Evolutionary conservation across 768 basidiomycete genomes (phyloP), one percentile per base, ranked within the genome.

Genomic region (Pulveroboletus frians): DNA sequence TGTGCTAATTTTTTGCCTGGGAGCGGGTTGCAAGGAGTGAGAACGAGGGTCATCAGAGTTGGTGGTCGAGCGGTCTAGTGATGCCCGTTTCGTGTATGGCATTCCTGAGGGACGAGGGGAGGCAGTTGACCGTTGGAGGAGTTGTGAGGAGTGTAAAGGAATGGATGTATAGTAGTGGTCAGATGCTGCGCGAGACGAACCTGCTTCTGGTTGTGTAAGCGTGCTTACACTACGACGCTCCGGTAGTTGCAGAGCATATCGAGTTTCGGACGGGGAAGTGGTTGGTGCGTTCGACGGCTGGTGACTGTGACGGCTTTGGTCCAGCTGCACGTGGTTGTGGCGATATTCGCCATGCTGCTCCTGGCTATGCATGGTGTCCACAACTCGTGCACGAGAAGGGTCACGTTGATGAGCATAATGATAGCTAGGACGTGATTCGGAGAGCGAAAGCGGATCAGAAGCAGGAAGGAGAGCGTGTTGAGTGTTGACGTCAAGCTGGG

Each of bases 371-470:
- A 58, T 21, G 5, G 49, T 34, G 39, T 68, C 64, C 51, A 68
- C 35, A 31, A 53, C 54, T 42, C 59, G 64, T 63, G 62, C 50
- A 39, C 56, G 66, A 54, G 66, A 58, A 54, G 49, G 47, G 41
- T 17, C 56, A 43, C 47, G 63, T 21, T 46, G 63, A 54, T 52
- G 66, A 11, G 44, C 48, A 46, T 66, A 63, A 64, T 55, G 64
- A 66, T 65, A 68, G 54, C 42, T 53, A 58, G 50, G 48, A 39
- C 47, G 54, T 49, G 64, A 39, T 23, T 63, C 64, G 61, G 63
- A 61, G 50, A 63, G 55, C 8, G 58, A 39, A 43, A 66, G 61
- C 64, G 66, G 61, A 65, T 65, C 64, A 50, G 64, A 36, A 31
- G 64, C 34, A 46, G 53, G 31, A 43, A 64, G 53, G 45, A 56